Evolutionary conservation across 495 filamentous ascomycete genomes (phyloP).

Genomic region (Evernia prunastri): DNA sequence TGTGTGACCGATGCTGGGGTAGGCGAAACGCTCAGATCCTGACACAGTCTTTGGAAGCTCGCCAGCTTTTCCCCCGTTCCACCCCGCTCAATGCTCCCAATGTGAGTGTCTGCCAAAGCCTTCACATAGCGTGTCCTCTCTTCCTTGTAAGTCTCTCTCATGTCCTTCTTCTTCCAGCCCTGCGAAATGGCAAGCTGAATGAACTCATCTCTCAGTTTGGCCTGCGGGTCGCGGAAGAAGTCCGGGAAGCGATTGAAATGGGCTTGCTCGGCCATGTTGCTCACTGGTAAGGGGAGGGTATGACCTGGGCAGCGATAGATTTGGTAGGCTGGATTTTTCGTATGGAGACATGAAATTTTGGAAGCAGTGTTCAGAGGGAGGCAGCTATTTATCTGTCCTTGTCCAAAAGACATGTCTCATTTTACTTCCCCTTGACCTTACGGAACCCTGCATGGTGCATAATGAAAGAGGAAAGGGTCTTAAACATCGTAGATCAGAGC

Average conservation of each 20-base stretch:
- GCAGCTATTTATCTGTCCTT: not conserved
- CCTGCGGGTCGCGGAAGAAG: constrained; percentile 17
- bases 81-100: constrained; percentile 18
- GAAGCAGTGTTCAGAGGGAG: not conserved
- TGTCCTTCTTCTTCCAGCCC: constrained; percentile 27
- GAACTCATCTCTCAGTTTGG: constrained; percentile 27
- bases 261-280: not conserved
- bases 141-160: constrained; percentile 23
- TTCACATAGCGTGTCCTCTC: constrained; percentile 27
- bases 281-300: not conserved
- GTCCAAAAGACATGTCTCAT: not conserved
- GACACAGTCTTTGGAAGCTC: constrained; percentile 32
- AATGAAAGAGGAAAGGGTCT: not conserved
- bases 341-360: not conserved
- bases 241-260: constrained; percentile 25
- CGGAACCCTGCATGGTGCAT: not conserved
- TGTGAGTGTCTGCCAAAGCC: constrained; percentile 25
- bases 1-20: constrained; percentile 32
- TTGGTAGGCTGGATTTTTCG: not conserved
- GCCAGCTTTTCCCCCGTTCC: constrained; percentile 17
- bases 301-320: not conserved
- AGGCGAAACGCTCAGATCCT: constrained; percentile 30
- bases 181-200: constrained; percentile 17
- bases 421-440: not conserved
- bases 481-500: not conserved